Percentiles rank a stretch among this genome's conserved stretches.
phyloP scores from a whole-genome alignment of 2,329 filamentous ascomycete genomes.

The Talaromyces sp. region DNA sequence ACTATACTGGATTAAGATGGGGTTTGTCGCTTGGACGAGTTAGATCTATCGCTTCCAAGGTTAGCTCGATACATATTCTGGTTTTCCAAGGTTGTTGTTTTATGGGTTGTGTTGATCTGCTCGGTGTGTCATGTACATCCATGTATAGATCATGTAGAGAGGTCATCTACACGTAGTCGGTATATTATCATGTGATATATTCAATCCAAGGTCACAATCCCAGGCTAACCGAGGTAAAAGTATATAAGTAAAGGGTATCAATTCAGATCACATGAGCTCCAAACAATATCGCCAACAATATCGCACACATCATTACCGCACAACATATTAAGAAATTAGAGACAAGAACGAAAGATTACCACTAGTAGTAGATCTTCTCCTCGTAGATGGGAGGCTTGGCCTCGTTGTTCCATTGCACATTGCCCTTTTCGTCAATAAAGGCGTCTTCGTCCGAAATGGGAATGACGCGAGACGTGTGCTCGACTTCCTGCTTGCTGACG shows the following conservation, averaged over 20 bases:
- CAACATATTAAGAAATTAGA: neutral
- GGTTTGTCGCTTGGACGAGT: too few species aligned
- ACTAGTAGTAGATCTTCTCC: slow-evolving; percentile 55
- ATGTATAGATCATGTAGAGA: too few species aligned
- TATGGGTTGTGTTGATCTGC: too few species aligned
- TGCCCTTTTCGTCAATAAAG: slow-evolving; percentile 68
- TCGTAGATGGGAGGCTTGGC: slow-evolving; percentile 58
- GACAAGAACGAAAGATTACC: neutral
- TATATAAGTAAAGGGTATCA: slow-evolving; percentile 14
- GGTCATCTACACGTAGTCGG: neutral
- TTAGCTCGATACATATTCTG: too few species aligned
- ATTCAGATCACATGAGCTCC: slow-evolving; percentile 12
- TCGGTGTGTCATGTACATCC: too few species aligned
- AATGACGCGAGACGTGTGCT: slow-evolving; percentile 68
- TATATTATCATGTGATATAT: neutral
- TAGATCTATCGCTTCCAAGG: too few species aligned
- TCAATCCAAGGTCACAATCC: neutral
- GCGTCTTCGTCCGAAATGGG: slow-evolving; percentile 79
- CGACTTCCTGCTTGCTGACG: slow-evolving; percentile 73
- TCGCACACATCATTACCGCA: slow-evolving; percentile 1
- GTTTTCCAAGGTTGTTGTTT: too few species aligned
- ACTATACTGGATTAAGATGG: too few species aligned
- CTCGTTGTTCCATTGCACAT: slow-evolving; percentile 60
- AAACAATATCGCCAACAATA: neutral
- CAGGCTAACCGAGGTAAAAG: neutral